Conservation (phyloP, 2,329 filamentous ascomycete species). For the Microdochium bolleyi region DNA sequence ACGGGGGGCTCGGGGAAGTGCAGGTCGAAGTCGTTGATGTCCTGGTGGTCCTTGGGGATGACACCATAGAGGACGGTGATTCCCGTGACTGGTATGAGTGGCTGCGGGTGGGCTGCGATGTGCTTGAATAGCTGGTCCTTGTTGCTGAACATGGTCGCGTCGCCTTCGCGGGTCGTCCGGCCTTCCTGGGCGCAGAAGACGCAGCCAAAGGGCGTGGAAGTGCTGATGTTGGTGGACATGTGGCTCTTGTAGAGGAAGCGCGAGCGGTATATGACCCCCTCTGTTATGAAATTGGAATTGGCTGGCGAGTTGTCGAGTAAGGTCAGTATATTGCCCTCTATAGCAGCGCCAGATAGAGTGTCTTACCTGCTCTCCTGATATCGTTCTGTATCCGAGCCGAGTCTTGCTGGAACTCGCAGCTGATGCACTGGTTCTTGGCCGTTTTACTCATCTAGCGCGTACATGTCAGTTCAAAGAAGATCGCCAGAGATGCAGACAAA, state of each 20-base stretch:
- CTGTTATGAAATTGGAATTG: slow-evolving; percentile 21
- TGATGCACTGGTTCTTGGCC: slow-evolving; percentile 12
- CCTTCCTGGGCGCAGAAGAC: slow-evolving; percentile 27
- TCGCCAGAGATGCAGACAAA: background rate
- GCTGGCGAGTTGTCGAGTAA: slow-evolving; percentile 10
- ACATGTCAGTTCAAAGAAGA: background rate
- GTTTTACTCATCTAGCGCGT: slow-evolving; percentile 1
- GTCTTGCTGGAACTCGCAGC: slow-evolving; percentile 13
- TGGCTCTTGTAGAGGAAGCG: slow-evolving; percentile 35
- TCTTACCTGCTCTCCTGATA: slow-evolving; percentile 1
- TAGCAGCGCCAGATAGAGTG: too few relatives aligned
- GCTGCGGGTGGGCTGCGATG: slow-evolving; percentile 29
- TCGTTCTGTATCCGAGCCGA: slow-evolving; percentile 6
- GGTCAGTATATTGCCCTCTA: too few relatives aligned
- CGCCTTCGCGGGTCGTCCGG: slow-evolving; percentile 25
- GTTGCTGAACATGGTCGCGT: slow-evolving; percentile 31
- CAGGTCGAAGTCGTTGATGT: slow-evolving; percentile 24
- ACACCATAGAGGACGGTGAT: slow-evolving; percentile 27
- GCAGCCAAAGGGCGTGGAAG: slow-evolving; percentile 27
- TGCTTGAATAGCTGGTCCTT: slow-evolving; percentile 28
- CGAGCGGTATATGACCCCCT: slow-evolving; percentile 27
- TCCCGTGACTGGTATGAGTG: slow-evolving; percentile 26
- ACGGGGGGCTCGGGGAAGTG: slow-evolving; percentile 22
- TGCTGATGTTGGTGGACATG: slow-evolving; percentile 18
- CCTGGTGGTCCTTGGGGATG: slow-evolving; percentile 6